Base-by-base conservation (phyloP, 441 rosid species). In the Theobroma grandiflorum region DNA sequence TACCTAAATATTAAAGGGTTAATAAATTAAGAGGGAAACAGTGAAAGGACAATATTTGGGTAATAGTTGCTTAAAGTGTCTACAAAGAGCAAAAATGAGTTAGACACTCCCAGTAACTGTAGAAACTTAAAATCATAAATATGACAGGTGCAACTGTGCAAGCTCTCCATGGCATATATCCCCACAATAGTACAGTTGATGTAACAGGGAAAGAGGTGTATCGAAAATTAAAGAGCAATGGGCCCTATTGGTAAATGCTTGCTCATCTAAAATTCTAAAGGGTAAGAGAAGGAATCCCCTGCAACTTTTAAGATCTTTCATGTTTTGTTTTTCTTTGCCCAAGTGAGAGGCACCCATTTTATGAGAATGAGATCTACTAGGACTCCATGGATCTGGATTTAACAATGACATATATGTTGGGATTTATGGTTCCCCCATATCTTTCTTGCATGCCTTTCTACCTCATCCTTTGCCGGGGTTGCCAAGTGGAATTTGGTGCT, bases 171-270 rank as follows among this genome's bases (percentile, higher is more conserved):
- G 69, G 70, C 79, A 33, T 4, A 16, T 64, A 68, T 45, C 18
- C 77, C 20, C 43, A 31, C 59, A 58, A 26, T 20, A 31, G 75
- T 33, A 79, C 73, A 57, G 33, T 53, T 12, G 69, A 78, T 35
- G 65, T 35, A 38, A 58, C 49, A n/a, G 38, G 62, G 20, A 68
- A 81, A 55, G 58, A 67, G 37, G 20, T 52, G 58, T n/a, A 67
- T n/a, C 38, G 4, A 72, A 35, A 31, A 59, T 80, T 78, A 43
- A 76, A 83, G 75, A 7, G 43, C 22, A 16, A 58, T 35, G 82
- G 82, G 59, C 76, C 88, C 72, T 68, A 3, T 20, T 26, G 37
- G 40, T 73, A 38, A 80, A 57, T 78, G 77, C 35, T 26, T 40
- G 45, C 52, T 31, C 75, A 6, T 47, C 37, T 14, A 15, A 33